phyloP scores from a whole-genome alignment of 345 rosid species.

The Eucalyptus sp. region DNA sequence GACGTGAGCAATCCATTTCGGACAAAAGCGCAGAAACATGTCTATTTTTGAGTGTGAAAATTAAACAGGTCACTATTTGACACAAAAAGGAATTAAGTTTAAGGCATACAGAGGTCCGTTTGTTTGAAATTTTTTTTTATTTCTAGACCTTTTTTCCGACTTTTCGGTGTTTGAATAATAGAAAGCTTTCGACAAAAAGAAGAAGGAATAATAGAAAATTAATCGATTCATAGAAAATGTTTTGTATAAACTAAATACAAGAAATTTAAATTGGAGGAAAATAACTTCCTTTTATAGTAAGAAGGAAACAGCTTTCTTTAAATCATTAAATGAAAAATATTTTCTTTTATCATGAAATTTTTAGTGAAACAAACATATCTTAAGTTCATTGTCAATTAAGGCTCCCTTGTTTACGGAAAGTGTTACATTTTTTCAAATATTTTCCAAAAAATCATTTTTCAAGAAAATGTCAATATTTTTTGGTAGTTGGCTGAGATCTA shows the following conservation, averaged over 20 bases:
- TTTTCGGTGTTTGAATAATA: background rate
- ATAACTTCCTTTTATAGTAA: background rate
- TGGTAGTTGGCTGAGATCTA: too few relatives aligned
- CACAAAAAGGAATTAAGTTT: background rate
- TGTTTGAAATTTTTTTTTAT: background rate
- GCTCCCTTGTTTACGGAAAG: too few relatives aligned
- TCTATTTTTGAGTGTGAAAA: background rate
- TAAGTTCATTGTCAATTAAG: background rate
- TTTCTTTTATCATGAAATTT: background rate
- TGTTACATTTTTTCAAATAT: too few relatives aligned
- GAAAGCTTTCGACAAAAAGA: background rate
- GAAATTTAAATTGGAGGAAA: background rate
- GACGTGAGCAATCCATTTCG: background rate
- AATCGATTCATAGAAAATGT: background rate
- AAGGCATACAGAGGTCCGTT: background rate
- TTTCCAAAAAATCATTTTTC: too few relatives aligned
- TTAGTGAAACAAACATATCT: background rate
- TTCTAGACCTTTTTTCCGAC: background rate
- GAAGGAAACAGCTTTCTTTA: background rate
- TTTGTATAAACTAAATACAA: background rate
- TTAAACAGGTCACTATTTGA: background rate
- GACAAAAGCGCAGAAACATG: background rate
- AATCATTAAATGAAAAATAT: background rate
- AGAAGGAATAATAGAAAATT: background rate
- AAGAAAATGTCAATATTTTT: rapidly evolving